Conservation (phyloP, 1,139 yeast genomes). For the Zygosaccharomyces pseudobailii region DNA sequence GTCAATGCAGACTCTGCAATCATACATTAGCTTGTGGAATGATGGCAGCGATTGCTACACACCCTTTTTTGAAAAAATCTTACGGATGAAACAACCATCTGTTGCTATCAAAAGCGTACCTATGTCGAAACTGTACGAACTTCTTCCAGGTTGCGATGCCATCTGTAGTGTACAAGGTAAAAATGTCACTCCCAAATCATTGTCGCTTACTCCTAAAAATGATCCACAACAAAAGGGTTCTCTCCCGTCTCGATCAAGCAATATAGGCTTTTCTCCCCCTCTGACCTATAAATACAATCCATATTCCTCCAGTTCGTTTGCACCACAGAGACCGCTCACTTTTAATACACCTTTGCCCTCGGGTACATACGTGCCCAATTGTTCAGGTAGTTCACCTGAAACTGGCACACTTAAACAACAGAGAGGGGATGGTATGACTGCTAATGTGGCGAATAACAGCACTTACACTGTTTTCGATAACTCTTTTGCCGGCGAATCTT, state of each 20-base stretch:
- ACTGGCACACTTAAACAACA: background rate
- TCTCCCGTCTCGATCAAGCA: background rate
- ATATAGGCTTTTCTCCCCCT: background rate
- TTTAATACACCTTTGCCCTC: conserved; percentile 4
- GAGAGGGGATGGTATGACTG: background rate
- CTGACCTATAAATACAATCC: conserved; percentile 20
- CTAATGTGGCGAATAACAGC: background rate
- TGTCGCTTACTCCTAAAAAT: background rate
- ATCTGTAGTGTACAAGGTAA: conserved; percentile 1
- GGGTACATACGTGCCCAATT: background rate
- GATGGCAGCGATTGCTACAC: conserved; percentile 30
- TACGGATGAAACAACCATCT: conserved; percentile 19
- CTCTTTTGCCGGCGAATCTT: conserved; percentile 1
- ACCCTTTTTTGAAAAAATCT: conserved; percentile 19
- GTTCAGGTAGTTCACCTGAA: background rate
- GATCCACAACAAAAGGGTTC: background rate
- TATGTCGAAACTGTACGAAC: conserved; percentile 12
- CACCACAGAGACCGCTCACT: conserved; percentile 15
- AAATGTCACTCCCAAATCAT: background rate
- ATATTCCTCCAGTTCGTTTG: conserved; percentile 21
- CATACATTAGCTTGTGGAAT: conserved; percentile 34
- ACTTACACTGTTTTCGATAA: background rate
- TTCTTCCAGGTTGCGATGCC: conserved; percentile 11
- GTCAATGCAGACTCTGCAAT: conserved; percentile 25
- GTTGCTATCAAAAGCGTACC: conserved; percentile 9